Evolutionary conservation across 805 yeast genomes (phyloP).

Genomic region (Clavispora fructus): DNA sequence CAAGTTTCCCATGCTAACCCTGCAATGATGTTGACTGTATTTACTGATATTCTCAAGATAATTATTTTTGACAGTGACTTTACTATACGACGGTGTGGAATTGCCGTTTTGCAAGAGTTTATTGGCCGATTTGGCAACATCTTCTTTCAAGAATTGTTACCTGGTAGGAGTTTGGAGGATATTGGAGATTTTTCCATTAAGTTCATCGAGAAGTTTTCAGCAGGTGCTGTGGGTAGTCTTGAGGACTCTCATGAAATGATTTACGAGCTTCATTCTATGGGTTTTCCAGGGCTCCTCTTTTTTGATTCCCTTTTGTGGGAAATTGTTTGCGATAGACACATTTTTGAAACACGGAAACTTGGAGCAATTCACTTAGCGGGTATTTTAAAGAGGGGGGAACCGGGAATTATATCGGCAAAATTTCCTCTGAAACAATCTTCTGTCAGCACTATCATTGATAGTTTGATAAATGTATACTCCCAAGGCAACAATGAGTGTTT

Average conservation of each 20-base stretch:
- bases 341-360: constrained; percentile 35
- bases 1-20: constrained; percentile 6
- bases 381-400: not conserved
- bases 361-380: constrained; percentile 34
- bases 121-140: constrained; percentile 65
- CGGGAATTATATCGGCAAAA: not conserved
- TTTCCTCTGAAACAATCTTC: not conserved
- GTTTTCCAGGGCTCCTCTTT: constrained; percentile 23
- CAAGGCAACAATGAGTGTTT: not conserved
- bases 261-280: constrained; percentile 17
- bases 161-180: constrained; percentile 4
- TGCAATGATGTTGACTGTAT: constrained; percentile 17
- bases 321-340: constrained; percentile 29
- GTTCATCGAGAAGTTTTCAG: constrained; percentile 58
- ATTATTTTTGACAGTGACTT: constrained; percentile 71
- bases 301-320: constrained; percentile 25
- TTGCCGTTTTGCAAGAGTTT: constrained; percentile 84
- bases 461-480: not conserved
- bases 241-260: constrained; percentile 13
- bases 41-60: constrained; percentile 41
- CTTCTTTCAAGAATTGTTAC: constrained; percentile 21
- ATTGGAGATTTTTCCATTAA: constrained; percentile 37
- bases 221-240: constrained; percentile 22
- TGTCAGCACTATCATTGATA: not conserved
- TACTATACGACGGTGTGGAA: constrained; percentile 70